Base-by-base conservation (phyloP, 148 eudicot genomes). In the Silene latifolia region DNA sequence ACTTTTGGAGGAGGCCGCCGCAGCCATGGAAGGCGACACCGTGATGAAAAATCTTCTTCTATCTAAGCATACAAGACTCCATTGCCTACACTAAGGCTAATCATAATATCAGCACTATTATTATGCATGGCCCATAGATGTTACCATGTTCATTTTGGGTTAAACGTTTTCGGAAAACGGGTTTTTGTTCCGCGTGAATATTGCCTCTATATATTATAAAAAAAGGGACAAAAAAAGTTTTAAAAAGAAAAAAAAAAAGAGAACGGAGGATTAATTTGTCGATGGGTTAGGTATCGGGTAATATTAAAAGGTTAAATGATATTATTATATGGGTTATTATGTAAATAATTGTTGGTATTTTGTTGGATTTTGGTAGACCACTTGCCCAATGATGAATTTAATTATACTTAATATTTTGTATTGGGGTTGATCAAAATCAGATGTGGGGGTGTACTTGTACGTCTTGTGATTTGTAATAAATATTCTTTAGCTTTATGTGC, bases 1-100 rank as follows among this genome's bases (percentile, higher is more conserved):
- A 91, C 89, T 0, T 93, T 91, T 9, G 92, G 93, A 7, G 88
- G 90, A 20, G 79, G 75, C 27, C 83, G 77, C 3, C 88, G 74
- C 63, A 89, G 69, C 63, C 90, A 68, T 7, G 80, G 86, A 5
- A 86, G 85, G 71, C 82, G 80, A 32, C 91, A 83, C 84, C 89
- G 60, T 48, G 53, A 61, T 17, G 77, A 47, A 7, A 80, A 64
- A 60, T 19, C 69, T 20, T 76, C 69, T 29, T 80, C 83, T 8
- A 72, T 76, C 6, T 80, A 72, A 80, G 58, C 23, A 53, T 56
- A 53, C n/a, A 19, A 8, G 44, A 39, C 44, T 39, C 44, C 3
- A 35, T 39, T 1, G 11, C 46, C 23, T 44, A 24, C 53, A 70
- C 77, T 47, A 76, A 58, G 64, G 67, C 63, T 62, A 14, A 53